Percentiles rank a stretch among this genome's conserved stretches.
These are phyloP conservation scores for Ceratopteris richardii DNA, from an alignment of 75 land plant species.

Conservation along the genomic window DNA sequence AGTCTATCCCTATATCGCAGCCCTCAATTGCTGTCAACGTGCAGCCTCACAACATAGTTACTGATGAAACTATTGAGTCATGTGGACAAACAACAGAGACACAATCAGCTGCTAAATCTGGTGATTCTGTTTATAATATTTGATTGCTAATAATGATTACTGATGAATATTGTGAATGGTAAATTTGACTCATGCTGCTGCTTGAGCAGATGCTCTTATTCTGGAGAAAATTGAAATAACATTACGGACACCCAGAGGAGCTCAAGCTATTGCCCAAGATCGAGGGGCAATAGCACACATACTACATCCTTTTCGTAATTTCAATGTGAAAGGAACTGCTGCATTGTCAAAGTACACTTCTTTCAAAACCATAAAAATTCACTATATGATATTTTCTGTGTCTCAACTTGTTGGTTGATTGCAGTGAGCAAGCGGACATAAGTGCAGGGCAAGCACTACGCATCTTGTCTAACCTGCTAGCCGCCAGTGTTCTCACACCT, in stretches of 20 bases:
- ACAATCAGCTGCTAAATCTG: neutral
- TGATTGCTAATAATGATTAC: neutral
- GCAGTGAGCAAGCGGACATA: constrained; percentile 65
- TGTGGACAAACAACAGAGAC: constrained; percentile 13
- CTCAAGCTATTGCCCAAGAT: constrained; percentile 73
- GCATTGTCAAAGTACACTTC: constrained; percentile 26
- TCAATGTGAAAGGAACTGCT: constrained; percentile 37
- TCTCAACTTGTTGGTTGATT: neutral
- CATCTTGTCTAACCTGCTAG: constrained; percentile 65
- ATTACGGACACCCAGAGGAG: constrained; percentile 84
- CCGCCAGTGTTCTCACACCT: constrained; percentile 55
- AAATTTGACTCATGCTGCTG: neutral
- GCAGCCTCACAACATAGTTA: too few species aligned
- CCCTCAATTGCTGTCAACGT: too few species aligned
- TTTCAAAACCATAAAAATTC: constrained; percentile 1
- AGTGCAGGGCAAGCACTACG: constrained; percentile 63
- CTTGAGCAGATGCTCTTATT: constrained; percentile 28
- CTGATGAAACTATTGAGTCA: constrained; percentile 9
- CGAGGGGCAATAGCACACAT: constrained; percentile 61
- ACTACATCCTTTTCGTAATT: constrained; percentile 50
- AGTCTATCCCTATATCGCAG: too few species aligned
- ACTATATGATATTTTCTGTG: neutral
- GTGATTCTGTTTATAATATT: neutral
- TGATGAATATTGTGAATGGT: neutral
- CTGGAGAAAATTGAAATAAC: constrained; percentile 67